A percentile compares a stretch with the other conserved stretches of the same genome.
Conservation (phyloP, 768 basidiomycete species). For the Arthromyces matolae region DNA sequence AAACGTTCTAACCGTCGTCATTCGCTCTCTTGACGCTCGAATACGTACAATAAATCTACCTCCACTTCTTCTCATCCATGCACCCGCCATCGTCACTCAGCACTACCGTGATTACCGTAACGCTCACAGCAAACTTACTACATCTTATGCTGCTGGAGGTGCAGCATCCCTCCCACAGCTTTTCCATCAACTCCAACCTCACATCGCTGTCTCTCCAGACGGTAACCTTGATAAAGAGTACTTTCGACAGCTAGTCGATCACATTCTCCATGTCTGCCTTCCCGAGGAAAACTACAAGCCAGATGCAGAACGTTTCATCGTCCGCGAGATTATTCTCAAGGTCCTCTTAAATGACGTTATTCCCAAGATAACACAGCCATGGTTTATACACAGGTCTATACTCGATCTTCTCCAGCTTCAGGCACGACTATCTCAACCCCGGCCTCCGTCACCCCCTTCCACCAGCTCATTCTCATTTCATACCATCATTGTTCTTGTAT, state of each 20-base stretch:
- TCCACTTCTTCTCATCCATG: constrained; percentile 54
- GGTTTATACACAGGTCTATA: constrained; percentile 79
- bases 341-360: constrained; percentile 66
- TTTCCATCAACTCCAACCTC: constrained; percentile 81
- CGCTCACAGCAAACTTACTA: constrained; percentile 55
- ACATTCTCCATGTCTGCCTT: constrained; percentile 67
- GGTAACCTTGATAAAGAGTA: constrained; percentile 73
- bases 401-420: constrained; percentile 60
- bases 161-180: constrained; percentile 59
- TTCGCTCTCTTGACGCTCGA: constrained; percentile 60
- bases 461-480: constrained; percentile 36
- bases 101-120: constrained; percentile 79
- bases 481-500: constrained; percentile 57
- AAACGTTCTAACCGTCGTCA: constrained; percentile 50
- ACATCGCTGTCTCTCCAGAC: constrained; percentile 70
- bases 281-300: constrained; percentile 77
- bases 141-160: constrained; percentile 69
- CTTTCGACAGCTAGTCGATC: constrained; percentile 75
- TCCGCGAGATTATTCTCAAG: constrained; percentile 81
- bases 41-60: constrained; percentile 52
- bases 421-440: constrained; percentile 25
- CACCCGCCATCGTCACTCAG: constrained; percentile 65
- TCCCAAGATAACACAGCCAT: constrained; percentile 76
- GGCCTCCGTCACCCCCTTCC: constrained; percentile 22
- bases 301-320: constrained; percentile 74